Conservation (phyloP, 2,329 filamentous ascomycete species). For the Pyrenophora tritici-repentis region DNA sequence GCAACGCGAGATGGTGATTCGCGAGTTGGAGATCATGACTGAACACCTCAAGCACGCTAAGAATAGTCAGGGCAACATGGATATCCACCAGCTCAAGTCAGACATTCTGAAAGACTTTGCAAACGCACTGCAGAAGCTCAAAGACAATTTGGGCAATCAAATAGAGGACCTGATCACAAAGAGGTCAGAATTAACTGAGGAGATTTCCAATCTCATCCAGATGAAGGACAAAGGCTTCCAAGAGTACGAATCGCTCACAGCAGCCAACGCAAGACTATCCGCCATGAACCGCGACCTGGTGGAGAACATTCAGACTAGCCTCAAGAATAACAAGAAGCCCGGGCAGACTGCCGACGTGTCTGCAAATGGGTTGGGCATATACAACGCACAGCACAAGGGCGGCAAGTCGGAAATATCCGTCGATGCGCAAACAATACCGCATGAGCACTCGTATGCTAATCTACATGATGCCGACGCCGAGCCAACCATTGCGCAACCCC, state of each 20-base stretch:
- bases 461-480: constrained; percentile 67
- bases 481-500: constrained; percentile 71
- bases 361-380: constrained; percentile 68
- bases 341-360: constrained; percentile 54
- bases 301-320: constrained; percentile 89
- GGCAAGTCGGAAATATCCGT: constrained; percentile 47
- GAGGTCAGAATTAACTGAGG: constrained; percentile 80
- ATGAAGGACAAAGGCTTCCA: constrained; percentile 92
- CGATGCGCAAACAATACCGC: constrained; percentile 47
- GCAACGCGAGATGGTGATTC: constrained; percentile 92
- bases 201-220: constrained; percentile 79
- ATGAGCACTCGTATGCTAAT: constrained; percentile 49
- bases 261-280: constrained; percentile 90
- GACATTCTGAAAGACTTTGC: constrained; percentile 67
- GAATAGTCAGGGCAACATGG: constrained; percentile 75
- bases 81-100: constrained; percentile 72
- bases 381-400: constrained; percentile 48
- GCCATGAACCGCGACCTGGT: constrained; percentile 96
- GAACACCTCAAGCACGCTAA: constrained; percentile 88
- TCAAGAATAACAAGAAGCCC: constrained; percentile 71
- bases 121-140: constrained; percentile 68
- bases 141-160: constrained; percentile 74
- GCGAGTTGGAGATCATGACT: constrained; percentile 85
- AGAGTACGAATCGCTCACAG: constrained; percentile 93
- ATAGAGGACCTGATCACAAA: constrained; percentile 91